Evolutionary conservation across 164 flowering plant species (phyloP).

Genomic region (Vitis riparia): DNA sequence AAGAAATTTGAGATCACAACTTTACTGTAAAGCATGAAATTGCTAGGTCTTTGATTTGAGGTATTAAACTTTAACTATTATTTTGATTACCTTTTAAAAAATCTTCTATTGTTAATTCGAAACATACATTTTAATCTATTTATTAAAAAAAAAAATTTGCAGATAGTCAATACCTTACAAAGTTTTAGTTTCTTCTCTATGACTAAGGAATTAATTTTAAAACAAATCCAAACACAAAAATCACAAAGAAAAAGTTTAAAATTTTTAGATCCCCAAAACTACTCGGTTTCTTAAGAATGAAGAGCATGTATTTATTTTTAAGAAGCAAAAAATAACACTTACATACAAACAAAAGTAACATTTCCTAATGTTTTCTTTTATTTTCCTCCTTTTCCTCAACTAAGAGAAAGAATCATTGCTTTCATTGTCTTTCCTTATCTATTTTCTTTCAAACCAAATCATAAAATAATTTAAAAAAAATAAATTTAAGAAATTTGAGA

Average conservation of each 20-base stretch:
- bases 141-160: no score
- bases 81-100: neutral
- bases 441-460: no score
- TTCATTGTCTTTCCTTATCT: no score
- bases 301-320: slow-evolving; percentile 33
- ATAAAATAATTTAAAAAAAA: no score
- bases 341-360: no score
- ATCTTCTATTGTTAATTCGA: neutral
- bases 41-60: slow-evolving; percentile 80
- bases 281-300: no score
- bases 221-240: slow-evolving; percentile 86
- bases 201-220: slow-evolving; percentile 76
- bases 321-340: slow-evolving; percentile 16
- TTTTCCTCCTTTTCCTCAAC: no score
- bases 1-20: slow-evolving; percentile 29
- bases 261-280: slow-evolving; percentile 46
- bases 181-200: slow-evolving; percentile 95
- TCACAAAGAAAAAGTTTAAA: slow-evolving; percentile 74
- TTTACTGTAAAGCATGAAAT: slow-evolving; percentile 98
- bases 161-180: slow-evolving; percentile 64
- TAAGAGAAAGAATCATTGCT: no score
- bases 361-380: no score
- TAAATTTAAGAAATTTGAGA: slow-evolving; percentile 24
- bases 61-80: slow-evolving; percentile 26
- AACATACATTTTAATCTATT: no score